These are phyloP conservation scores for Tulasnella sp. DNA, from an alignment of 768 basidiomycete species.

Conservation along the genomic window DNA sequence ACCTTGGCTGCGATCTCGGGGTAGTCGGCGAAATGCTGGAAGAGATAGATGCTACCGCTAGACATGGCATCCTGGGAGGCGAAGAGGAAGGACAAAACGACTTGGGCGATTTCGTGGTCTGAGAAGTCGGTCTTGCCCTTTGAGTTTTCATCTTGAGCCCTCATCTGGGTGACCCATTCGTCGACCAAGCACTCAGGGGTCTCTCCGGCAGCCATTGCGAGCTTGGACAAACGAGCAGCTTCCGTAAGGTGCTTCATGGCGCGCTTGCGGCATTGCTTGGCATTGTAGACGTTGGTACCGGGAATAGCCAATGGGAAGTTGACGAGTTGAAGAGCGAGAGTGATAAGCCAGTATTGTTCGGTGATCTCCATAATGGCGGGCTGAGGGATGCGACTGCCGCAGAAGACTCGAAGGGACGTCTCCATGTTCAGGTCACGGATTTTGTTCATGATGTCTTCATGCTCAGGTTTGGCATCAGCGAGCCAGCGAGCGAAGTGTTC, in stretches of 20 bases:
- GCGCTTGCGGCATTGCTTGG: conserved; percentile 85
- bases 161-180: conserved; percentile 80
- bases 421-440: conserved; percentile 96
- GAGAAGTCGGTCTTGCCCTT: conserved; percentile 88
- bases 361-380: conserved; percentile 77
- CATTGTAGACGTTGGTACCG: conserved; percentile 94
- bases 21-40: conserved; percentile 94
- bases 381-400: conserved; percentile 86
- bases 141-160: conserved; percentile 54
- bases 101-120: conserved; percentile 95
- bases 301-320: conserved; percentile 96
- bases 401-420: conserved; percentile 93
- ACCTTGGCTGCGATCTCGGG: conserved; percentile 88
- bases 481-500: conserved; percentile 79
- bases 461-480: conserved; percentile 57
- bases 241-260: conserved; percentile 79
- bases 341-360: conserved; percentile 96
- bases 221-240: conserved; percentile 79
- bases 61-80: conserved; percentile 99
- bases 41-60: conserved; percentile 91
- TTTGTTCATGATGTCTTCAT: conserved; percentile 67
- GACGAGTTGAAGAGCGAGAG: conserved; percentile 92
- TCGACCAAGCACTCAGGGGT: conserved; percentile 91
- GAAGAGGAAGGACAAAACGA: conserved; percentile 94
- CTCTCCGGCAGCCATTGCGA: conserved; percentile 74